Percentiles rank a stretch among this genome's conserved stretches.
These are phyloP conservation scores for Aspergillus quadrilineatus DNA, from an alignment of 2,329 filamentous ascomycete species.

Conservation along the genomic window DNA sequence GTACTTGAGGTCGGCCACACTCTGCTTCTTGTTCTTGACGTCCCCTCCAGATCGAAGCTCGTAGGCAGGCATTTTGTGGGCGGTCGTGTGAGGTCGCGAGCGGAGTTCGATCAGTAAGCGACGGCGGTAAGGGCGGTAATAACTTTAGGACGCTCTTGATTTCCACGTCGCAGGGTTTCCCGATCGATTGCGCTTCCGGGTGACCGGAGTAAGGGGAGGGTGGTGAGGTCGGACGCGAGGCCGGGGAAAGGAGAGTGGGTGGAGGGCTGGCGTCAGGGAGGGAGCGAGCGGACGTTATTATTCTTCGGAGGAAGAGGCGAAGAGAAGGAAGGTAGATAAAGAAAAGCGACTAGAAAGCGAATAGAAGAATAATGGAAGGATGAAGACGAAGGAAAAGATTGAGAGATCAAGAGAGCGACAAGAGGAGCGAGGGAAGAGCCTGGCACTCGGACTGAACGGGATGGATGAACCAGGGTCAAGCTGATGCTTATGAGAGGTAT, in stretches of 20 bases:
- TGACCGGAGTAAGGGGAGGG: slow-evolving; percentile 14
- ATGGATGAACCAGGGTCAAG: not conserved
- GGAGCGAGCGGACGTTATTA: slow-evolving; percentile 17
- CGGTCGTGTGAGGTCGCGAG: not conserved
- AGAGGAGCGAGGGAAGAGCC: slow-evolving; percentile 8
- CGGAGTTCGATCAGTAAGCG: slow-evolving; percentile 31
- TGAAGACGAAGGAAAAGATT: slow-evolving; percentile 7
- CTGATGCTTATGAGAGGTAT: not conserved
- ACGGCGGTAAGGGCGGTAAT: not conserved
- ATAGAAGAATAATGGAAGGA: slow-evolving; percentile 22
- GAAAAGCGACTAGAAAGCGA: slow-evolving; percentile 13
- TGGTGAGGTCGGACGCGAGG: slow-evolving; percentile 12
- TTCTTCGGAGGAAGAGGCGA: slow-evolving; percentile 16
- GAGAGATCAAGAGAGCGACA: slow-evolving; percentile 14
- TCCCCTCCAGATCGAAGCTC: slow-evolving; percentile 65
- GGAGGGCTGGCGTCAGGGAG: slow-evolving; percentile 11
- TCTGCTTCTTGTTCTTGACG: slow-evolving; percentile 91
- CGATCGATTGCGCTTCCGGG: slow-evolving; percentile 14
- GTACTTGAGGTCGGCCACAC: slow-evolving; percentile 97
- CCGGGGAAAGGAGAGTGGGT: slow-evolving; percentile 5
- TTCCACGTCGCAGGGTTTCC: slow-evolving; percentile 4
- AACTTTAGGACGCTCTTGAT: not conserved
- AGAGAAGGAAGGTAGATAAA: slow-evolving; percentile 15
- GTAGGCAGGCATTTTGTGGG: slow-evolving; percentile 58
- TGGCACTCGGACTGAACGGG: not conserved